These are phyloP conservation scores for Austroboletus festivus DNA, from an alignment of 768 basidiomycete genomes.

Conservation along the genomic window DNA sequence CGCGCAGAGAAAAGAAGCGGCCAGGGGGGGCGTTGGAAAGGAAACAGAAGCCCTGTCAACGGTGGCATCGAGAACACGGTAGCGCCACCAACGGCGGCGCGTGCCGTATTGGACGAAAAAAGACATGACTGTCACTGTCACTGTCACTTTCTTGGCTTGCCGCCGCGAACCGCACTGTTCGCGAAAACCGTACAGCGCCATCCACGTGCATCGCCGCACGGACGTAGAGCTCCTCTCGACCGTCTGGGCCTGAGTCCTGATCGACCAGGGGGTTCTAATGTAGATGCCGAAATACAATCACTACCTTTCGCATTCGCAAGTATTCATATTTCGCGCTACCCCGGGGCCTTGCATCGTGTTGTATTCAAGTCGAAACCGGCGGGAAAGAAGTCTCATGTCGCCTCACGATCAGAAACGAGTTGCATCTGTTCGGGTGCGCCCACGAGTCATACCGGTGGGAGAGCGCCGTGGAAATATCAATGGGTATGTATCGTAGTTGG, in stretches of 20 bases:
- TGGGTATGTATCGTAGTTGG: too few species aligned
- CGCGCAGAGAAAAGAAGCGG: not conserved
- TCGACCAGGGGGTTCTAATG: not conserved
- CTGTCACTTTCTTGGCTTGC: too few species aligned
- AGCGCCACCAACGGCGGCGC: too few species aligned
- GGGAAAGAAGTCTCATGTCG: not conserved
- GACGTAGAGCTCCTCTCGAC: too few species aligned
- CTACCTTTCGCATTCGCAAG: too few species aligned
- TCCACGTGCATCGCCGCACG: not conserved
- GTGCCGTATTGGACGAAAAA: too few species aligned
- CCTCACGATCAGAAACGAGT: conserved; percentile 2
- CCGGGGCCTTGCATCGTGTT: not conserved
- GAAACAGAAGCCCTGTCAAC: not conserved
- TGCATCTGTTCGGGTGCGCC: too few species aligned
- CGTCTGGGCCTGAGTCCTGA: not conserved
- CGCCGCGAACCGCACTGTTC: too few species aligned
- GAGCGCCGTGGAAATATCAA: too few species aligned
- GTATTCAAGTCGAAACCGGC: conserved; percentile 1
- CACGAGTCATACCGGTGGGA: too few species aligned
- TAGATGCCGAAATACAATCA: not conserved
- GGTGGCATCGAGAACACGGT: not conserved
- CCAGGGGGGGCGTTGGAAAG: not conserved
- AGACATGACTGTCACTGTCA: too few species aligned
- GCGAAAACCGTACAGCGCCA: too few species aligned
- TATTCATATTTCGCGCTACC: not conserved